Base-by-base conservation (phyloP, 2,329 filamentous ascomycete genomes). In the Fusarium sp. region DNA sequence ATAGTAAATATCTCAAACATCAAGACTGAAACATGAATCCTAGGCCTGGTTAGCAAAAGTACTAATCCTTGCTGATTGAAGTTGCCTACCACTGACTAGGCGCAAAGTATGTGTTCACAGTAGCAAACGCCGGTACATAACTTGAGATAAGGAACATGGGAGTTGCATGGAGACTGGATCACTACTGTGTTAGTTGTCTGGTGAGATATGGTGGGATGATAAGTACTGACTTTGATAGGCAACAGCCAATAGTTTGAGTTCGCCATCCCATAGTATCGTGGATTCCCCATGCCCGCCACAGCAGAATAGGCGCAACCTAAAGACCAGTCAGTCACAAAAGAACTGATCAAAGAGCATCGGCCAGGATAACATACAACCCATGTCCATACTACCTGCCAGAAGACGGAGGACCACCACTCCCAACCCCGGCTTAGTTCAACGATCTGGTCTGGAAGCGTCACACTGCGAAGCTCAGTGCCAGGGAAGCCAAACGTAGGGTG, bases 181-280 rank as follows among this genome's bases (percentile, higher is more conserved):
- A 15, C 14, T n/a, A 17, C 58, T 40, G 20, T 22, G 55, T 58
- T 37, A 59, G 59, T 25, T 30, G 22, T 20, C 35, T 40, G 17
- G 20, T 22, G 33, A n/a, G 14, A 3, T 1, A 7, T 5, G 20
- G 5, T 22, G 20, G 5, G 20, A 11, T 6, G 7, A 14, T 19
- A 15, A 40, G 27, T 20, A 75, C 78, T 56, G 62, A 83, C 81
- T 77, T 79, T 33, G 82, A 78, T 54, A 83, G 66, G 46, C 79
- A 79, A 71, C 82, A 85, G 11, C 75, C 78, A 39, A 87, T 85
- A 13, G 88, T 91, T 73, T 90, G 88, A 3, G 84, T 71, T 7
- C 88, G 82, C 89, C 89, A 91, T 48, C 88, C 85, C 67, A 89
- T 85, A 2, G 87, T 88, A 68, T 91, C 89, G 27, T 81, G 81